Evolutionary conservation across 768 basidiomycete genomes (phyloP), one percentile per base, ranked within the genome.

Genomic region (Boletus sensibilis): DNA sequence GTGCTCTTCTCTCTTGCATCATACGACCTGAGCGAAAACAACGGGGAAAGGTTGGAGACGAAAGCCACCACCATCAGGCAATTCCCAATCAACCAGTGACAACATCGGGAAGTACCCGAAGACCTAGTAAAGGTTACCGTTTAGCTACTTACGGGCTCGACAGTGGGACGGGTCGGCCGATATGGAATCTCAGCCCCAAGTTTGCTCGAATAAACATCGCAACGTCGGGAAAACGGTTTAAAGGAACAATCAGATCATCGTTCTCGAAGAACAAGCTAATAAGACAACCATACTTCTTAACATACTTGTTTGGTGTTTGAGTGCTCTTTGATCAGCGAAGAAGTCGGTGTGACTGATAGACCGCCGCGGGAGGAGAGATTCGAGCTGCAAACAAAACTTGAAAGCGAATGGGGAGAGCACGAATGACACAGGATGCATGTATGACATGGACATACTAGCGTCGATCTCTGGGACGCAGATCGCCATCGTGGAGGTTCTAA

Each of bases 1-100:
- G 59, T 56, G 31, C 34, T 14, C 66, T 69, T 70, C 68, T 69
- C 64, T 69, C 53, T 68, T 68, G 68, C 43, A 58, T 59, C 55
- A 53, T 39, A 53, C 53, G 34, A 63, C 50, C 53, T n/a, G 53
- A 29, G 62, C 63, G 65, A 65, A 67, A 59, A 61, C 60, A 57
- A 54, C 65, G 63, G 63, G 50, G 60, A 64, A 64, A 67, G 40
- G 49, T 45, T 40, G 53, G 58, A 50, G 48, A 56, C 47, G 38
- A 64, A 47, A 35, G 27, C 50, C 52, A 65, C 53, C 31, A 56
- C 52, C 61, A 62, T 63, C 38, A 57, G 38, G 37, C 37, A n/a
- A 45, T 46, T 46, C 50, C 50, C 18, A 51, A 49, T 50, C 25
- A 43, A 34, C 56, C 39, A 42, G 25, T 59, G 58, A 57, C 48